phyloP scores from a whole-genome alignment of 2,329 filamentous ascomycete genomes.

The Aspergillus floridensis region DNA sequence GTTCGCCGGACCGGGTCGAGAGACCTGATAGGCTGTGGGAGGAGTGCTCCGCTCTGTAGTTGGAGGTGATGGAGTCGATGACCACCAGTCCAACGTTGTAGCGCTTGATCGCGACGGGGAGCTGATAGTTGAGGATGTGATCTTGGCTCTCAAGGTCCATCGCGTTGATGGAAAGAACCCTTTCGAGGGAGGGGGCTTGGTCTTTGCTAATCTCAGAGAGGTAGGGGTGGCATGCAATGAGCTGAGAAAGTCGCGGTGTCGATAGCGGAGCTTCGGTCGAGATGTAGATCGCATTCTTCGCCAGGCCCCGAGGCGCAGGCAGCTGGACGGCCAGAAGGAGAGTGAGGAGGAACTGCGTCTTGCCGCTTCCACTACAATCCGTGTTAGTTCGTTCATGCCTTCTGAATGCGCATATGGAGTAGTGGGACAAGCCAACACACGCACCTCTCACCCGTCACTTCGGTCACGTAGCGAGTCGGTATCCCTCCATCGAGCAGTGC shows the following conservation, averaged over 20 bases:
- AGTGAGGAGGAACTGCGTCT: conserved; percentile 88
- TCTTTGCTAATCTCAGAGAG: conserved; percentile 48
- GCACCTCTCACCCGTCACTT: conserved; percentile 86
- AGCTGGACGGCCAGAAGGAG: conserved; percentile 84
- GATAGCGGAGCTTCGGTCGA: conserved; percentile 86
- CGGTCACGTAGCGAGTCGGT: conserved; percentile 75
- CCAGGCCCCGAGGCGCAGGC: conserved; percentile 67
- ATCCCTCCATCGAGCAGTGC: conserved; percentile 72
- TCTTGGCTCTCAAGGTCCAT: conserved; percentile 93
- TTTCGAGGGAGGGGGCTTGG: conserved; percentile 64
- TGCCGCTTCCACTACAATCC: conserved; percentile 71
- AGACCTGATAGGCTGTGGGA: conserved; percentile 52
- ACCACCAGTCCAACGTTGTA: conserved; percentile 78
- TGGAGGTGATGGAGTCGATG: conserved; percentile 89
- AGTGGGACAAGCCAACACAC: not conserved
- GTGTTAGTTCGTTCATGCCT: not conserved
- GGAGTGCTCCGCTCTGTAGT: conserved; percentile 80
- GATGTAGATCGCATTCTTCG: conserved; percentile 80
- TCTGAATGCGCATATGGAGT: not conserved
- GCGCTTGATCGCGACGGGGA: conserved; percentile 76
- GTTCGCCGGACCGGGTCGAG: conserved; percentile 71
- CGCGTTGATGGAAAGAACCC: conserved; percentile 75
- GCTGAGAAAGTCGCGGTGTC: conserved; percentile 75
- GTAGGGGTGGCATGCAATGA: conserved; percentile 65
- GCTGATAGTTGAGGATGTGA: conserved; percentile 88